Conservation (phyloP, 768 basidiomycete genomes). For the Exsudoporus frostii region DNA sequence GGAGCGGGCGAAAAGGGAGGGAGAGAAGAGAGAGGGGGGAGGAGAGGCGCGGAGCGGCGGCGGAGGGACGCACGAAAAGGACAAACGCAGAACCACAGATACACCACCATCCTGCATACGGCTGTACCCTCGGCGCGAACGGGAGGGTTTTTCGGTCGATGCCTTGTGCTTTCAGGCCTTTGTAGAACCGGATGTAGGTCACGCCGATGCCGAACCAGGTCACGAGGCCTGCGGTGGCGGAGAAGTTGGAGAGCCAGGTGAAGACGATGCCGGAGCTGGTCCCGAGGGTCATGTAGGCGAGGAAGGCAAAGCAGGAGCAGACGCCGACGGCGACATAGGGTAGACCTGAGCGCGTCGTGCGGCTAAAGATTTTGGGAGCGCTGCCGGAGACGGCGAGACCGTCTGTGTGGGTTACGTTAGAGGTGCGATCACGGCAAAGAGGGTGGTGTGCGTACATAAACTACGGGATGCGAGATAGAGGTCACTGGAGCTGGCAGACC, state of each 20-base stretch:
- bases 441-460: slow-evolving; percentile 29
- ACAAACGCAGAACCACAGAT: slow-evolving; percentile 26
- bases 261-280: slow-evolving; percentile 38
- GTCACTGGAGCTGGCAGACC: slow-evolving; percentile 42
- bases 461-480: slow-evolving; percentile 39
- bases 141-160: slow-evolving; percentile 47
- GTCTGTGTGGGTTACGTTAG: slow-evolving; percentile 33
- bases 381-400: slow-evolving; percentile 51
- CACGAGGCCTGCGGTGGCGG: slow-evolving; percentile 39
- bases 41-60: no score
- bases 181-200: slow-evolving; percentile 45
- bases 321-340: slow-evolving; percentile 41
- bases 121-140: slow-evolving; percentile 40
- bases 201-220: slow-evolving; percentile 45
- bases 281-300: slow-evolving; percentile 41
- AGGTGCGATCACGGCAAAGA: neutral
- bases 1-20: no score
- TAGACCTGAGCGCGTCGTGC: slow-evolving; percentile 38
- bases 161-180: slow-evolving; percentile 49
- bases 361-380: slow-evolving; percentile 50
- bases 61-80: slow-evolving; percentile 34
- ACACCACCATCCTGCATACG: slow-evolving; percentile 39
- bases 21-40: no score
- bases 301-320: slow-evolving; percentile 32
- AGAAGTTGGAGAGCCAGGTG: slow-evolving; percentile 37